Conservation (phyloP, 164 flowering plant species). For the grape (Vitis vinifera) region DNA sequence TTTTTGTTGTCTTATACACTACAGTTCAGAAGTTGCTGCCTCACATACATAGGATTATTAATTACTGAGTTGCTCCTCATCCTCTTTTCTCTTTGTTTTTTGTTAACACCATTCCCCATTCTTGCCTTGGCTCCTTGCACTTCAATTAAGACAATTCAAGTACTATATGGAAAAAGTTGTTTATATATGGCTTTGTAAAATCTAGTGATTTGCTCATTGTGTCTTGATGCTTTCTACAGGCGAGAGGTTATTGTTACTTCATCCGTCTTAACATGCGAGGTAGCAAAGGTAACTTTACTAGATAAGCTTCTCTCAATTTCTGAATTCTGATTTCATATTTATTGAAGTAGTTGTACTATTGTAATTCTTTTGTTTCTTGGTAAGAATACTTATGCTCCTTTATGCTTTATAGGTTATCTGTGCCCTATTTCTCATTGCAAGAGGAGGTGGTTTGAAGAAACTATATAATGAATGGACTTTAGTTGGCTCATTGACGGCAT, state of each 20-base stretch:
- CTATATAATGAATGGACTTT: constrained; percentile 77
- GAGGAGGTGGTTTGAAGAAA: constrained; percentile 67
- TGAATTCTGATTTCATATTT: neutral
- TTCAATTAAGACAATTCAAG: no score
- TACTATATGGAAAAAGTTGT: neutral
- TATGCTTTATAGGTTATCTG: constrained; percentile 56
- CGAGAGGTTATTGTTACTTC: constrained; percentile 93
- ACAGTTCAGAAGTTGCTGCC: no score
- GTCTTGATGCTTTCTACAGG: constrained; percentile 41
- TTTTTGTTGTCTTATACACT: no score
- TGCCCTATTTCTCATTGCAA: constrained; percentile 72
- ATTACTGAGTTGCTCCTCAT: no score
- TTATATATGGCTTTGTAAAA: neutral
- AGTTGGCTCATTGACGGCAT: constrained; percentile 80
- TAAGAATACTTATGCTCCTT: neutral
- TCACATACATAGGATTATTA: no score
- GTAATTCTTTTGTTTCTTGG: neutral
- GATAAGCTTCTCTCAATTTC: neutral
- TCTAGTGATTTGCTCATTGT: constrained; percentile 6
- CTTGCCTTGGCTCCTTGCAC: no score
- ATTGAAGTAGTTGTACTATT: neutral
- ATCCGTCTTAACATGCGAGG: constrained; percentile 80
- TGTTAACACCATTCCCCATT: no score
- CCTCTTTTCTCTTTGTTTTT: no score
- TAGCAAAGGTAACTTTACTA: constrained; percentile 66